phyloP scores from a whole-genome alignment of 2,329 filamentous ascomycete genomes.

The Paracoccidioides brasiliensis region DNA sequence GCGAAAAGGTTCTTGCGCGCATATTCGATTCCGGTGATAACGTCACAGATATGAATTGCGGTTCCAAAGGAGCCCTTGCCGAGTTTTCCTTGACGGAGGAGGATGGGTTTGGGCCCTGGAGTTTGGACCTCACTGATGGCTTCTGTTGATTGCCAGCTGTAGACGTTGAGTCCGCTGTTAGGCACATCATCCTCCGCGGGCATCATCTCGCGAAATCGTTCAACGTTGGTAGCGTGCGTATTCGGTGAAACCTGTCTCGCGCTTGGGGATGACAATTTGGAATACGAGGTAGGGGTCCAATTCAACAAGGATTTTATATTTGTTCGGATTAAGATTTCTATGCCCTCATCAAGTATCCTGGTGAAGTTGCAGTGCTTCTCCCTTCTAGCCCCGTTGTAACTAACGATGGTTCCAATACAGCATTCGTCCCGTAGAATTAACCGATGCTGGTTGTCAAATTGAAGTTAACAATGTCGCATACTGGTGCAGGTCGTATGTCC shows the following conservation, averaged over 20 bases:
- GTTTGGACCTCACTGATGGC: neutral
- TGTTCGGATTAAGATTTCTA: neutral
- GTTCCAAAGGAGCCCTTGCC: neutral
- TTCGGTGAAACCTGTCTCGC: neutral
- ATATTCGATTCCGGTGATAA: neutral
- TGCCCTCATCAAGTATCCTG: neutral
- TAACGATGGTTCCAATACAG: neutral
- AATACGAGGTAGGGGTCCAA: neutral
- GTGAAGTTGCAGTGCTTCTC: neutral
- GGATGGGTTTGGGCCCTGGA: neutral
- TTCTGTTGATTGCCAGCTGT: neutral
- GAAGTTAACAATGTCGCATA: neutral
- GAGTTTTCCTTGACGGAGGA: neutral
- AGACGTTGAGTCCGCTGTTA: neutral
- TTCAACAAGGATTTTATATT: neutral
- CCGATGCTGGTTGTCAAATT: constrained; percentile 1
- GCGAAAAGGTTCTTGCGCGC: neutral
- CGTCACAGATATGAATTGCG: neutral
- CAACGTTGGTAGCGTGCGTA: neutral
- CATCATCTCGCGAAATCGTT: neutral
- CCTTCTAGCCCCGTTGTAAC: neutral
- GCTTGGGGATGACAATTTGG: neutral
- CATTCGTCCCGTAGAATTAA: neutral
- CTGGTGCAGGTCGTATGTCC: neutral
- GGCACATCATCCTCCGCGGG: neutral